Base-by-base conservation (phyloP, 2,329 filamentous ascomycete genomes). In the Fusarium graminum region DNA sequence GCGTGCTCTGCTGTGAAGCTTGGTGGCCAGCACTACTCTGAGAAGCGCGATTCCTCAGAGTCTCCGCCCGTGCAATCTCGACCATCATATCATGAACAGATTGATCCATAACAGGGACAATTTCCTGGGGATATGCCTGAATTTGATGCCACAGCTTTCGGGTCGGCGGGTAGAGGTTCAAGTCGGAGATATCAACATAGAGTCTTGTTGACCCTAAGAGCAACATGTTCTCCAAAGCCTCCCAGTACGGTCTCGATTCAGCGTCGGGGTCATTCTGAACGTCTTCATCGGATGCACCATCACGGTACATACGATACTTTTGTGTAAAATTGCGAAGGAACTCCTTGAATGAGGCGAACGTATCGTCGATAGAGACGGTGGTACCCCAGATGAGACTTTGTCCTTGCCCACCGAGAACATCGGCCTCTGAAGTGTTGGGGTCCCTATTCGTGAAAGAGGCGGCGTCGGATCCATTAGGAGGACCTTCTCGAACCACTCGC, bases 31-130 rank as follows among this genome's bases (percentile, higher is more conserved):
- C 83, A 65, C 80, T 87, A 77, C 80, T 86, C 72, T 88, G 87
- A n/a, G 86, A 85, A 13, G 82, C 79, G 67, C 90, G 86, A 74
- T 90, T 85, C 60, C 88, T 88, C 32, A 90, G 83, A 84, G 91
- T 92, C 72, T 96, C 91, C 60, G 90, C 89, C 63, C 92, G 88
- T 1, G 94, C 93, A 47, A 98, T 81, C 74, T 97, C 94, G 25
- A 95, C 87, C 90, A 98, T 97, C 52, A 93, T 85, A 79, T 99
- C 94, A 75, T 97, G 96, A 49, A 97, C 88, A 7, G 90, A 89
- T 77, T 97, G 92, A 84, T 99, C 96, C 91, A 99, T 97, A 44
- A 98, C 85, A 4, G 94, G 94, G 42, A 99, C 91, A 52, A 99
- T 94, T 84, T 99, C 95, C 74, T 95, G 93, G 0, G 95, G 95